Base-by-base conservation (phyloP, 805 yeast species). In the Candida coquimbonensis region DNA sequence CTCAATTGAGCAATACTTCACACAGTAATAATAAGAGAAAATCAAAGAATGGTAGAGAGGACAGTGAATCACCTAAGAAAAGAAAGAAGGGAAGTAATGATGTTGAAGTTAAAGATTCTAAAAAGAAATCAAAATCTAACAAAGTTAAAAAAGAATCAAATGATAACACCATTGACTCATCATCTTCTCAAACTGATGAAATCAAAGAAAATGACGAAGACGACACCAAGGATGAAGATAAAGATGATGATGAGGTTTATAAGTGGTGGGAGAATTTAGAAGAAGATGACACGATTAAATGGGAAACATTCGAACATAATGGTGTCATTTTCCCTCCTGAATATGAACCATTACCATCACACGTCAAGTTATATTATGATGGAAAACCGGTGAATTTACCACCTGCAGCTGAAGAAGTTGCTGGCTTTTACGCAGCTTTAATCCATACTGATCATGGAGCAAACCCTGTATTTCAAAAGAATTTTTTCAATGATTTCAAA, bases 291-390 rank as follows among this genome's bases (percentile, higher is more conserved):
- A 77, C 82, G 37, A 72, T 81, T 45, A 87, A 88, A 60, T 91
- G 99, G 99, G 82, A 79, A 24, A 76, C 89, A 1, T 68, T 91
- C 43, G 87, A 78, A 51, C 99, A 91, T 62, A 81, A 77, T 53
- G 99, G 99, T 56, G 96, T 91, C 12, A 67, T 90, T 31, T 91
- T 91, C 57, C 97, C 99, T 2, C 97, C 98, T 0, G 83, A 79
- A 3, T 91, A 91, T 62, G 90, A 83, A 59, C 89, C 93, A 4
- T 67, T 91, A 38, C 98, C 98, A 0, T 67, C 77, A 6, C 74
- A 78, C 56, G 85, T 90, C 36, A 87, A 84, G 59, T 55, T 91
- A 44, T 73, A 77, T 48, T 90, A 91, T 57, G 83, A 84, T 53
- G 87, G 87, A 1, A 73, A 77, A 52, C 86, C 93, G 0, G 90